Evolutionary conservation across 2,329 filamentous ascomycete genomes (phyloP), one percentile per base, ranked within the genome.

Genomic region (Teratosphaeria zuluensis): DNA sequence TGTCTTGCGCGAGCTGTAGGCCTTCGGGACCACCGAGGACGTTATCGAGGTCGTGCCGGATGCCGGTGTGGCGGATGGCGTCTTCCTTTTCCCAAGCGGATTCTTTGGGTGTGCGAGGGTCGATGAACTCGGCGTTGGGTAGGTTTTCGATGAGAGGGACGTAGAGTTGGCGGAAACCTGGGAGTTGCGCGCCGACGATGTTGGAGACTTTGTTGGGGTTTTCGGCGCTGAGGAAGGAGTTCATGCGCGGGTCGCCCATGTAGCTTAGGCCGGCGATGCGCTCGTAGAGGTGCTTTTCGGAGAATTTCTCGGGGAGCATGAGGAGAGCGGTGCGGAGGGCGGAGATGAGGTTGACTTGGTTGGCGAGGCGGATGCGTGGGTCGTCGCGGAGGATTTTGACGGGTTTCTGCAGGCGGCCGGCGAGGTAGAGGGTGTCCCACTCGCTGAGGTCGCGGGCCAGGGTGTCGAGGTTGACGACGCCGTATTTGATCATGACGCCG

Each of bases 351-450:
- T 99, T 99, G 73, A 95, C 87, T 74, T 99, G 94, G 73, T 99
- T 97, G 4, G 92, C 90, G 33, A 97, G 83, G 33, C 94, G 89
- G 48, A 99, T 91, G 55, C 86, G 86, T 0, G 94, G 90, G 69
- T 99, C 90, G 72, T 99, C 94, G 55, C 92, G 87, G 19, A 99
- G 82, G 65, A 99, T 97, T 78, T 99, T 97, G 74, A 96, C 94
- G 1, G 94, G 94, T 73, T 99, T 99, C 64, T 99, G 94, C 56
- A 99, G 81, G 35, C 94, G 88, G 3, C 94, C 94, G 5, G 95
- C 94, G n/a, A 99, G 83, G 73, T 99, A 99, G 30, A 99, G 79
- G 0, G 90, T 96, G 62, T 96, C 86, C 94, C 94, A 99, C 59
- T 91, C 85, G 32, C 85, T 88, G 28, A 99, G 81, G 71, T 99